Conservation (phyloP, 345 rosid species). For the Camelina hispida region DNA sequence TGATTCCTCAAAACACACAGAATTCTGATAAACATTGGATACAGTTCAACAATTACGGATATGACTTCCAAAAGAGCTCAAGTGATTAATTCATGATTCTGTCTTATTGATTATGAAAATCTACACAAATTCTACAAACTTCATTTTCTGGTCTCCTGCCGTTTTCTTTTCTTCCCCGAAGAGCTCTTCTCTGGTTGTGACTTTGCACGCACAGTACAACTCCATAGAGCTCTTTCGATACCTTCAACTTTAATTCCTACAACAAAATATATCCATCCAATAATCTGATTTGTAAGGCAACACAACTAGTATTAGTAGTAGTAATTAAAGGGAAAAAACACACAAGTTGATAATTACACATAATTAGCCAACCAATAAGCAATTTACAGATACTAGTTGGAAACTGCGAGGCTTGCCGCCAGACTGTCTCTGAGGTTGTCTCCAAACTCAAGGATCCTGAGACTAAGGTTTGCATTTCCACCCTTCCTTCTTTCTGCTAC, state of each 20-base stretch:
- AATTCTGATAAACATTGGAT: background rate
- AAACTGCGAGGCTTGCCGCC: no score
- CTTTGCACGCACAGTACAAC: slow-evolving; percentile 56
- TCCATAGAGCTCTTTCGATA: slow-evolving; percentile 89
- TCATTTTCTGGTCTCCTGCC: slow-evolving; percentile 37
- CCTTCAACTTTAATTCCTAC: slow-evolving; percentile 68
- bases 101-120: background rate
- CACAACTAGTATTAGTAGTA: background rate
- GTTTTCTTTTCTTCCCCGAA: slow-evolving; percentile 70
- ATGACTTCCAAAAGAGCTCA: background rate
- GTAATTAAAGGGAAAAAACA: no score
- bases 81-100: background rate
- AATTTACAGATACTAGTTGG: no score
- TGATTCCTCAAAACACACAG: background rate
- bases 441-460: no score
- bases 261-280: background rate
- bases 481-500: no score
- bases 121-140: slow-evolving; percentile 14
- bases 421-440: no score
- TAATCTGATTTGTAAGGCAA: background rate
- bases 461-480: no score
- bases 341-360: no score
- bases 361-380: no score
- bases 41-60: background rate
- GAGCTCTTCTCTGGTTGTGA: slow-evolving; percentile 43